phyloP scores from a whole-genome alignment of 164 flowering plant species.

The Vitis rotundifolia region DNA sequence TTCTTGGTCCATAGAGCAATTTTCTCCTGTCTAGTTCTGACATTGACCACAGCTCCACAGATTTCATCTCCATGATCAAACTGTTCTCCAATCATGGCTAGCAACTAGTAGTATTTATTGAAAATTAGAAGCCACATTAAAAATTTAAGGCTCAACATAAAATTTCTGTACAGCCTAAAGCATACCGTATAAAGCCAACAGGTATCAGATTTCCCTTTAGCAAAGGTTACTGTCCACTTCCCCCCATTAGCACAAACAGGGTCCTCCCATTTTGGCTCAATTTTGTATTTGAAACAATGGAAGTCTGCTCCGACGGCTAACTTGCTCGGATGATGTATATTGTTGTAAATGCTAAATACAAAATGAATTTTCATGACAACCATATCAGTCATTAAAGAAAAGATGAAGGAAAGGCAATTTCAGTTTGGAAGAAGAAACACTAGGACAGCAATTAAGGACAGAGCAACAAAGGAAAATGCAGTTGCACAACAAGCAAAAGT shows the following conservation, averaged over 20 bases:
- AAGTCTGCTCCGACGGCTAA: conserved; percentile 71
- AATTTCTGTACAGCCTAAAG: neutral
- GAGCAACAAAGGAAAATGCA: too few species aligned
- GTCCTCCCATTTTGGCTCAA: conserved; percentile 99
- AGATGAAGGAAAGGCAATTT: too few species aligned
- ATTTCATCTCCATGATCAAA: conserved; percentile 96
- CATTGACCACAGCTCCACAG: conserved; percentile 93
- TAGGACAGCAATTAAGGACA: neutral
- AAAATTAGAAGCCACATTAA: conserved; percentile 8
- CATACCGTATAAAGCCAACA: conserved; percentile 86
- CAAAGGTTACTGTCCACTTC: conserved; percentile 70
- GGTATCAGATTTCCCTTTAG: conserved; percentile 69
- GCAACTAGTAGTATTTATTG: conserved; percentile 41
- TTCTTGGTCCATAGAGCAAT: conserved; percentile 87
- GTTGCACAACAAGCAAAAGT: too few species aligned
- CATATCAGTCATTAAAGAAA: neutral
- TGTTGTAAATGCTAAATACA: conserved; percentile 75
- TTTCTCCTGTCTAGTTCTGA: conserved; percentile 72
- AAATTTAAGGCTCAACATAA: neutral
- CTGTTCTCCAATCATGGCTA: conserved; percentile 98
- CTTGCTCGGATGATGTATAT: conserved; percentile 83
- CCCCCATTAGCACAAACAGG: conserved; percentile 96
- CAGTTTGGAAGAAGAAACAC: neutral
- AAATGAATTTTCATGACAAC: neutral
- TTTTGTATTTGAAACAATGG: conserved; percentile 77